Percentiles rank a stretch among this genome's conserved stretches.
Conservation (phyloP, 2,329 filamentous ascomycete species). For the Aureobasidium sp. region DNA sequence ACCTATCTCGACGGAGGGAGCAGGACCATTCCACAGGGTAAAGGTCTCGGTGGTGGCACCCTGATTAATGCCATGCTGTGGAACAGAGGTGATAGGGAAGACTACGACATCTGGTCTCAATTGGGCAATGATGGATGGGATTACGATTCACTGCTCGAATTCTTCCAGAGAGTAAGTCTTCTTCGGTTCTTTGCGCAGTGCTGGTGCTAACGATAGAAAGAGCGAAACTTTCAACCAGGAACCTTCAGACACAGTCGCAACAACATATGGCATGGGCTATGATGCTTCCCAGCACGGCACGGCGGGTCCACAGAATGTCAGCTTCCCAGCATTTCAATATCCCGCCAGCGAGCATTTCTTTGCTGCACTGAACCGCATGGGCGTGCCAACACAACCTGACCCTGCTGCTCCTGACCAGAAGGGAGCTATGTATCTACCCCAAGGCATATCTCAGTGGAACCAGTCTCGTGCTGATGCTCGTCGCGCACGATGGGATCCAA, state of each 20-base stretch:
- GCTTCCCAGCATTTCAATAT: conserved; percentile 17
- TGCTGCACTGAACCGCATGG: conserved; percentile 32
- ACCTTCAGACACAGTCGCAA: conserved; percentile 27
- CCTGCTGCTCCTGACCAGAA: conserved; percentile 33
- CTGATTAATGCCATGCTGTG: conserved; percentile 31
- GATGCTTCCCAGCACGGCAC: conserved; percentile 38
- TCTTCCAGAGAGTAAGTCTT: conserved; percentile 26
- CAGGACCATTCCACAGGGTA: conserved; percentile 23
- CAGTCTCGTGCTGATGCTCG: conserved; percentile 37
- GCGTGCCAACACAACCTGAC: conserved; percentile 33
- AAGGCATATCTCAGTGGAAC: conserved; percentile 30
- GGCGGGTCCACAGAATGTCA: conserved; percentile 43
- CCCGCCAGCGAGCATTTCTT: conserved; percentile 26
- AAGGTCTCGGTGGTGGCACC: conserved; percentile 30
- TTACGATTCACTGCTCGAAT: conserved; percentile 42
- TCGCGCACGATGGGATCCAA: conserved; percentile 34
- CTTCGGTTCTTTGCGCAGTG: neutral
- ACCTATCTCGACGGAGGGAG: conserved; percentile 23
- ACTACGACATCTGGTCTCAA: conserved; percentile 51
- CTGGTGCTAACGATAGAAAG: neutral
- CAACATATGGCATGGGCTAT: conserved; percentile 34
- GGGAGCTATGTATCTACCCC: conserved; percentile 34
- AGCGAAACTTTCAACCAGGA: conserved; percentile 29
- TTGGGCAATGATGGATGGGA: conserved; percentile 54
- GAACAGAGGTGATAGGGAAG: conserved; percentile 38